A percentile compares a stretch with the other conserved stretches of the same genome.
Conservation (phyloP, 139 green algal species). For the Ettlia oleoabundans region DNA sequence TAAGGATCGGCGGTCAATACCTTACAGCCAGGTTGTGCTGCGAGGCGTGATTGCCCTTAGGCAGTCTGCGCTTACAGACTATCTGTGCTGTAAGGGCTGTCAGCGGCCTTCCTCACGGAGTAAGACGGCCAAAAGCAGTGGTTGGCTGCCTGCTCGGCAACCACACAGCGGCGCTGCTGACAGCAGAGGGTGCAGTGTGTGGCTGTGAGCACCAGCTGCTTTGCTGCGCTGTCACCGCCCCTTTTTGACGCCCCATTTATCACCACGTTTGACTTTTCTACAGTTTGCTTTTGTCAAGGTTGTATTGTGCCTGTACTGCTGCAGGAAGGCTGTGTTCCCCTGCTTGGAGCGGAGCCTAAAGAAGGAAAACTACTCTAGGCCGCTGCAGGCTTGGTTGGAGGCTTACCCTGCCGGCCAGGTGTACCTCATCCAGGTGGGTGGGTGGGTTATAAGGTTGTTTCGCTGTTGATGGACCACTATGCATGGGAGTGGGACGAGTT, state of each 20-base stretch:
- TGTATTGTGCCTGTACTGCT: not conserved
- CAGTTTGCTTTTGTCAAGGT: not conserved
- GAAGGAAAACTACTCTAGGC: not conserved
- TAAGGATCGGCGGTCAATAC: not conserved
- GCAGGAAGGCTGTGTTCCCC: not conserved
- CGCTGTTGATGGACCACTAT: no score
- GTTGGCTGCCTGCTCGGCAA: no score
- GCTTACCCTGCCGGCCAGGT: not conserved
- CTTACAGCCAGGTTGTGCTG: not conserved
- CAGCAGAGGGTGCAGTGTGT: no score
- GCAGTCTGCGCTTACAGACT: no score
- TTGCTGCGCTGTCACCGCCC: no score
- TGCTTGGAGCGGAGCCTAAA: not conserved
- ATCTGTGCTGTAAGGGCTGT: no score
- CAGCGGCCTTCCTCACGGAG: no score
- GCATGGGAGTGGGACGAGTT: no score
- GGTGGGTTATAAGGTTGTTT: not conserved
- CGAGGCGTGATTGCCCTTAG: no score
- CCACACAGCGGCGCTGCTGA: no score
- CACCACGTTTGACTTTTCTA: not conserved
- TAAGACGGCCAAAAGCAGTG: no score
- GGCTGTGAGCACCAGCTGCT: no score
- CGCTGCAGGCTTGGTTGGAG: not conserved
- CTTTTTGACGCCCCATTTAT: not conserved
- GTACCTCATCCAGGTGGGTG: not conserved